Evolutionary conservation across 2,329 filamentous ascomycete genomes (phyloP).

Genomic region (Raffaelea ambrosiae): DNA sequence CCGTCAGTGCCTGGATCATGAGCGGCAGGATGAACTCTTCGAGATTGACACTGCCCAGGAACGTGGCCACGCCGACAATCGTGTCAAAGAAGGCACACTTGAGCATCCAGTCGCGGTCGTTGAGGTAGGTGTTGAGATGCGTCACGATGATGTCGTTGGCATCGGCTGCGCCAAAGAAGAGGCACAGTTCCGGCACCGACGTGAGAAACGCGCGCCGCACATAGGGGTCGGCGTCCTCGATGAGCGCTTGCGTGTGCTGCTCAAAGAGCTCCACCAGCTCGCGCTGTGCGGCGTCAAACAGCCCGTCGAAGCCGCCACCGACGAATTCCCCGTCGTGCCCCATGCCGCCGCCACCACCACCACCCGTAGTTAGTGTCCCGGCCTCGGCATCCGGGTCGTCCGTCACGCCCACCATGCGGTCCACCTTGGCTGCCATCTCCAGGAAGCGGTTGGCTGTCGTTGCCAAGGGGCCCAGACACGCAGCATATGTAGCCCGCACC

Average conservation of each 20-base stretch:
- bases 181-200: slow-evolving; percentile 84
- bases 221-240: slow-evolving; percentile 77
- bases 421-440: slow-evolving; percentile 45
- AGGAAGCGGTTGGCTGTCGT: slow-evolving; percentile 78
- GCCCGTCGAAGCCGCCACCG: slow-evolving; percentile 51
- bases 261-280: slow-evolving; percentile 83
- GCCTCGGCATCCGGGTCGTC: slow-evolving; percentile 5
- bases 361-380: neutral
- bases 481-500: slow-evolving; percentile 85
- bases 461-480: slow-evolving; percentile 81
- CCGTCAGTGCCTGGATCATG: slow-evolving; percentile 90
- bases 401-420: slow-evolving; percentile 4
- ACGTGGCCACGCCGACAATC: slow-evolving; percentile 84
- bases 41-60: slow-evolving; percentile 78
- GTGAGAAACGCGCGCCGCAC: slow-evolving; percentile 86
- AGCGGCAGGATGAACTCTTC: slow-evolving; percentile 94
- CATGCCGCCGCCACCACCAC: slow-evolving; percentile 30
- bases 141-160: slow-evolving; percentile 94
- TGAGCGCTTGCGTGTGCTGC: slow-evolving; percentile 75
- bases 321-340: neutral
- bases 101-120: slow-evolving; percentile 91
- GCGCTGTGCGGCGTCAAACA: slow-evolving; percentile 79
- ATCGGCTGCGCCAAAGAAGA: slow-evolving; percentile 88
- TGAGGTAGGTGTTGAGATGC: slow-evolving; percentile 93
- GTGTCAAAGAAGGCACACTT: slow-evolving; percentile 97